Conservation (phyloP, 495 filamentous ascomycete genomes). For the Trichoderma gamsii region DNA sequence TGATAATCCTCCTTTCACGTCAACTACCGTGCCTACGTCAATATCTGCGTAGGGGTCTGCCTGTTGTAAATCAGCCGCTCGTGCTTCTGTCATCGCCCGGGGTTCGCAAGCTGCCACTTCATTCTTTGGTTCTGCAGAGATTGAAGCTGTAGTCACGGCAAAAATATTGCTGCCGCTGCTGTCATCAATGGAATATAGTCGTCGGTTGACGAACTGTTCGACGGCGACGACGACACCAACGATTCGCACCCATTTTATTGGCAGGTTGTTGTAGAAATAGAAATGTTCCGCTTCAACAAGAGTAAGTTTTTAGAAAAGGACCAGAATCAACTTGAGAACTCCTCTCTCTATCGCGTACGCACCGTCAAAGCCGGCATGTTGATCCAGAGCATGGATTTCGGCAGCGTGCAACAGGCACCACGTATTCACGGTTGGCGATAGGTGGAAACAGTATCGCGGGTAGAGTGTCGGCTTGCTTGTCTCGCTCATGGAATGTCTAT, state of each 20-base stretch:
- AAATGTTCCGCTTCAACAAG: conserved; percentile 56
- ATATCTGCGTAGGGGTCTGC: conserved; percentile 34
- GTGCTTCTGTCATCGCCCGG: neutral
- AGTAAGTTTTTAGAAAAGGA: neutral
- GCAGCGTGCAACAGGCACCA: conserved; percentile 75
- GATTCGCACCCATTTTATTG: conserved; percentile 76
- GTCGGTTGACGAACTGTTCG: conserved; percentile 54
- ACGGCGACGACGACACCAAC: conserved; percentile 73
- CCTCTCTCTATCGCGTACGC: conserved; percentile 14
- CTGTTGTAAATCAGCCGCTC: neutral
- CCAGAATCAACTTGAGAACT: neutral
- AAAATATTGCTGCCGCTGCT: conserved; percentile 76
- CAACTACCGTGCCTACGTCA: conserved; percentile 62
- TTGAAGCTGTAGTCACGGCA: conserved; percentile 24
- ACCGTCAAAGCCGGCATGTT: conserved; percentile 64
- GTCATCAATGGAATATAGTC: conserved; percentile 73
- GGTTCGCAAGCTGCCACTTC: conserved; percentile 16
- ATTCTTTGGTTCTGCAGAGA: conserved; percentile 20
- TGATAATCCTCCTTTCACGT: conserved; percentile 68
- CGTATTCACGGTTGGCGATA: conserved; percentile 73
- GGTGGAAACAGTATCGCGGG: conserved; percentile 75
- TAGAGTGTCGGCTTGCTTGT: conserved; percentile 47
- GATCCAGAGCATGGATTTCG: conserved; percentile 59
- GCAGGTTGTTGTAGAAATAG: conserved; percentile 81
- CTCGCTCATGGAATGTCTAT: conserved; percentile 49